Conservation (phyloP, 2,329 filamentous ascomycete species). For the Ophiostoma perfectum region DNA sequence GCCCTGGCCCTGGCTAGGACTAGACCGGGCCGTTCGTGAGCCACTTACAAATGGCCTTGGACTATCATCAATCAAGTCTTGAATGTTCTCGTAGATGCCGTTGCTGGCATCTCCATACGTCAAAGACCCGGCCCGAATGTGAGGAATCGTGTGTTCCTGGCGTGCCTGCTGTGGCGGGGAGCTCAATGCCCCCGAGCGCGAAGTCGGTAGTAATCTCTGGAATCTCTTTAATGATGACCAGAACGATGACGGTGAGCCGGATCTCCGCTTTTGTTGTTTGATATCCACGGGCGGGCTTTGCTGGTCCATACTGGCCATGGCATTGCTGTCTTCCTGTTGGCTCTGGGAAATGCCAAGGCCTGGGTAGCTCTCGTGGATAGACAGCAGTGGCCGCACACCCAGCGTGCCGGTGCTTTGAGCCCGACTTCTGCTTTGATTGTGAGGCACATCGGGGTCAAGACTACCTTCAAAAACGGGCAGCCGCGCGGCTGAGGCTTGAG, state of each 20-base stretch:
- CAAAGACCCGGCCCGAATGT: neutral
- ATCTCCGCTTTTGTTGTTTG: neutral
- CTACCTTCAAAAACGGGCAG: neutral
- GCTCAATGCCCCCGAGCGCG: neutral
- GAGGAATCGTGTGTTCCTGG: neutral
- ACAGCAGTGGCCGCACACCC: neutral
- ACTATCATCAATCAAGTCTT: neutral
- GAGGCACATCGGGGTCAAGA: neutral
- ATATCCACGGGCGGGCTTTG: neutral
- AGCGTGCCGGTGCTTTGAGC: neutral
- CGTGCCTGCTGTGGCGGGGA: neutral
- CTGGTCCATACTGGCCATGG: neutral
- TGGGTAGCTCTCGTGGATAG: neutral
- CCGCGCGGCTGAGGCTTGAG: neutral
- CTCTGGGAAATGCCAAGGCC: neutral
- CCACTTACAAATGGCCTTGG: neutral
- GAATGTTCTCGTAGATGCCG: neutral
- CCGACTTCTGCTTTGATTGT: neutral
- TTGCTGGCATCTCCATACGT: neutral
- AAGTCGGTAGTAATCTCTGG: neutral
- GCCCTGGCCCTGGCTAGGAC: neutral
- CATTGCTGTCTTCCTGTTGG: neutral
- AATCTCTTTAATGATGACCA: neutral
- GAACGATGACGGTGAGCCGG: neutral
- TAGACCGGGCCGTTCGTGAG: neutral